Evolutionary conservation across 2,329 filamentous ascomycete genomes (phyloP).

Genomic region (Trichoderma atrobrunneum): DNA sequence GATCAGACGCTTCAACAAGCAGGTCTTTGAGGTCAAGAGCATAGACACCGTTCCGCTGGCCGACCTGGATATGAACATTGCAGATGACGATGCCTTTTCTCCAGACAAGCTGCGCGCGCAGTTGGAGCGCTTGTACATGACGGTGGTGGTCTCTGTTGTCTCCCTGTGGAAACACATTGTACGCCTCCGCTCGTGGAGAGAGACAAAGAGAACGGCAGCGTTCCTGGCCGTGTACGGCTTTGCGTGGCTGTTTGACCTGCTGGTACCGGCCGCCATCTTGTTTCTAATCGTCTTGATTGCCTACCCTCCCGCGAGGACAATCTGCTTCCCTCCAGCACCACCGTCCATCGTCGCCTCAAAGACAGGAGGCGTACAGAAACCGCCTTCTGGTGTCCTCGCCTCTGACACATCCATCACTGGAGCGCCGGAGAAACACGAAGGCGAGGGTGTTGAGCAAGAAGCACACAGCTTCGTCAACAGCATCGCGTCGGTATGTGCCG

Average conservation of each 20-base stretch:
- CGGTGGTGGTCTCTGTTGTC: constrained; percentile 66
- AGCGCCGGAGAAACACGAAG: constrained; percentile 77
- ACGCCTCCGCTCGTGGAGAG: constrained; percentile 75
- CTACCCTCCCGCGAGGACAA: constrained; percentile 58
- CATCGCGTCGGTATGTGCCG: constrained; percentile 46
- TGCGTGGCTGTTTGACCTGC: constrained; percentile 71
- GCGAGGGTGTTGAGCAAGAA: constrained; percentile 80
- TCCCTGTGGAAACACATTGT: constrained; percentile 70
- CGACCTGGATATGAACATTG: constrained; percentile 74
- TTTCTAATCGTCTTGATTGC: constrained; percentile 64
- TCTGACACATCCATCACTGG: constrained; percentile 76
- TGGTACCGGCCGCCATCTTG: constrained; percentile 58
- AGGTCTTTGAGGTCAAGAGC: constrained; percentile 66
- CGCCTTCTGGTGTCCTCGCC: constrained; percentile 70
- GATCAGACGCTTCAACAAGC: constrained; percentile 71
- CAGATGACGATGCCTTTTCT: constrained; percentile 79
- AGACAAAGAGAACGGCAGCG: constrained; percentile 62
- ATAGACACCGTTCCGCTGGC: constrained; percentile 52
- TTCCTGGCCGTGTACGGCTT: constrained; percentile 58
- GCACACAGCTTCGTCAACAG: constrained; percentile 76
- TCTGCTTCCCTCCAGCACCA: constrained; percentile 75
- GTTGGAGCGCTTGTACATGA: constrained; percentile 79
- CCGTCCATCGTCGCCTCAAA: constrained; percentile 67
- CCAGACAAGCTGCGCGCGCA: constrained; percentile 79
- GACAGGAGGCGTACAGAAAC: constrained; percentile 74